These are phyloP conservation scores for Gymnopilus junonius DNA, from an alignment of 768 basidiomycete species.

Conservation along the genomic window DNA sequence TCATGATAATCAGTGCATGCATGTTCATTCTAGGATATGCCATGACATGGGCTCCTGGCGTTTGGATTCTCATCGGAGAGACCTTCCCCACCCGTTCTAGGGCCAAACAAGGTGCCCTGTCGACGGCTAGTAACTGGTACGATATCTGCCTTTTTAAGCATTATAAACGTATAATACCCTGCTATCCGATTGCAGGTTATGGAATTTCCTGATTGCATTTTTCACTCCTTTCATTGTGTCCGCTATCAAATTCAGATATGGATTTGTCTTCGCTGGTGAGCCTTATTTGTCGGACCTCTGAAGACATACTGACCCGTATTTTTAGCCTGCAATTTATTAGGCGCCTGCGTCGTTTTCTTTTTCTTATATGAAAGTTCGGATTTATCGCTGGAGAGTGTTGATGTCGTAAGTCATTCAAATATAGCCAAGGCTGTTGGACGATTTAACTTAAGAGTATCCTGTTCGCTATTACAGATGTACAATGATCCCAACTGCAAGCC, in stretches of 20 bases:
- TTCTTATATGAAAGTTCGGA: slow-evolving; percentile 79
- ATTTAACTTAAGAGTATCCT: too few relatives aligned
- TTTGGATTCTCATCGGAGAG: slow-evolving; percentile 82
- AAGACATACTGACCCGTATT: not conserved
- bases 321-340: slow-evolving; percentile 61
- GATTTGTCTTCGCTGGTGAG: slow-evolving; percentile 71
- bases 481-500: slow-evolving; percentile 65
- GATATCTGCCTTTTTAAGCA: slow-evolving; percentile 7
- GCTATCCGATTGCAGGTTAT: slow-evolving; percentile 48
- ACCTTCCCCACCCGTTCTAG: slow-evolving; percentile 76
- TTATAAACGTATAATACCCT: not conserved
- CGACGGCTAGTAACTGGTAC: slow-evolving; percentile 64
- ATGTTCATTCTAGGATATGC: slow-evolving; percentile 76
- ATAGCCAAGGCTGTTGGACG: not conserved
- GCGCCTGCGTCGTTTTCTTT: slow-evolving; percentile 64
- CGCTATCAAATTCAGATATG: slow-evolving; percentile 63
- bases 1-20: slow-evolving; percentile 71
- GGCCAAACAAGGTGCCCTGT: slow-evolving; percentile 72
- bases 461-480: slow-evolving; percentile 52
- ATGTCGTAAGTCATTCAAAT: slow-evolving; percentile 42
- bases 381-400: slow-evolving; percentile 68
- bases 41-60: slow-evolving; percentile 72
- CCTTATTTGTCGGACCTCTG: not conserved
- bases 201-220: slow-evolving; percentile 76
- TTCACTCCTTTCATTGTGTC: slow-evolving; percentile 75